Base-by-base conservation (phyloP, 148 eudicot genomes). In the Tetragonia tetragonoides region DNA sequence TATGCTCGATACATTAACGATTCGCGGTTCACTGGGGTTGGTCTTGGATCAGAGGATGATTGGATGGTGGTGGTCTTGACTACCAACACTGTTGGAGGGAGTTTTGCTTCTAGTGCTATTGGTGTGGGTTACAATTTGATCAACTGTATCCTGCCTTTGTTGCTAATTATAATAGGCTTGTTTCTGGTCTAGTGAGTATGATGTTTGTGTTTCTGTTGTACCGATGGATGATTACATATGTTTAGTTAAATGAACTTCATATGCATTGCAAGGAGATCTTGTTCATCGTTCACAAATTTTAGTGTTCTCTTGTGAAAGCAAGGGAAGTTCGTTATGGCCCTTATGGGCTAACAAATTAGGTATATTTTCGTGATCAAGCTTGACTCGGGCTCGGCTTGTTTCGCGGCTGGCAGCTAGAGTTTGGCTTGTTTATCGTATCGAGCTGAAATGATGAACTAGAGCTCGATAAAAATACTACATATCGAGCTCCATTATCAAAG, bases 11-110 rank as follows among this genome's bases (percentile, higher is more conserved):
- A 89, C 57, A 17, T 92, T 20, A 92, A 90, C 28, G 80, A 87
- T 49, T 81, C 97, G 0, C 86, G 78, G 83, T 94, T 71, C 75
- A 89, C 92, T 0, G 91, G 91, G 0, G 92, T 60, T 0, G 98
- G 98, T 0, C 23, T 92, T 2, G 95, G 97, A 4, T 86, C 89
- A 0, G 92, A 92, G 70, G 93, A 90, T 1, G 86, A 87, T 59
- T 94, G 98, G 97, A 87, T 89, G 73, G 97, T 94, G 7, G 78
- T 92, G 8, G 87, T 94, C 2, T 60, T 94, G 87, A 73, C 87
- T 0, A 92, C 98, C 2, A 78, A 61, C 56, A 72, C 85, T 0
- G 79, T 79, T 0, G 85, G 67, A 0, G 95, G 98, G n/a, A 88
- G 86, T 77, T 86, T 92, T 59, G 81, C 84, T 18, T 75, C 82